Percentiles rank a stretch among this genome's conserved stretches.
Evolutionary conservation across 2,329 filamentous ascomycete species (phyloP).

Genomic region (Aspergillus hortae): DNA sequence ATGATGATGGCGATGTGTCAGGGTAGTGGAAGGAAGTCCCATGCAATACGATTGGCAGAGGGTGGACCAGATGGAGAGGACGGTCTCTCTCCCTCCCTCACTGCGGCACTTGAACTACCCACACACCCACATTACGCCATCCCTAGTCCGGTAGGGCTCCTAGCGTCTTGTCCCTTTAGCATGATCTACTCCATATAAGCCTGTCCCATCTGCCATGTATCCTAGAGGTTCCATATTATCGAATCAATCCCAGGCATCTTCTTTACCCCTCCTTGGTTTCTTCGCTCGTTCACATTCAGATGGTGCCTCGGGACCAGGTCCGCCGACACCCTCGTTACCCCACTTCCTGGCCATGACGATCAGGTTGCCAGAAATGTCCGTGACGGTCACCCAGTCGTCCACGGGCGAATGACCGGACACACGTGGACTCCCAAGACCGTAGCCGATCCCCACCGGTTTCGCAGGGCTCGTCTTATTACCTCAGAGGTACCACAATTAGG

Average conservation of each 20-base stretch:
- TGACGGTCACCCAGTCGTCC: neutral
- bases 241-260: neutral
- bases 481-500: too few species aligned
- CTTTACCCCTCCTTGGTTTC: neutral
- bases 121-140: neutral
- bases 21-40: neutral
- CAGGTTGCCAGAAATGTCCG: neutral
- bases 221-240: neutral
- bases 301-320: constrained; percentile 6
- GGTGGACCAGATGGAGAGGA: too few species aligned
- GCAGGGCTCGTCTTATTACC: too few species aligned
- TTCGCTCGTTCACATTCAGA: neutral
- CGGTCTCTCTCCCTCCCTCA: too few species aligned
- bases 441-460: neutral
- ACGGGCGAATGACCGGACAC: constrained; percentile 7
- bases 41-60: too few species aligned
- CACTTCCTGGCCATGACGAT: constrained; percentile 2
- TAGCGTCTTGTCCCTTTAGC: constrained; percentile 9
- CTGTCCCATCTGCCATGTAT: constrained; percentile 6
- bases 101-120: neutral
- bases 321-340: neutral
- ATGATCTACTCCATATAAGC: too few species aligned
- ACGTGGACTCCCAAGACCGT: constrained; percentile 9
- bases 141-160: constrained; percentile 8
- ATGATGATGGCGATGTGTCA: neutral